Percentiles rank a stretch among this genome's conserved stretches.
Evolutionary conservation across 352 stramenopile species (phyloP).

Genomic region (Pythium dissimile): DNA sequence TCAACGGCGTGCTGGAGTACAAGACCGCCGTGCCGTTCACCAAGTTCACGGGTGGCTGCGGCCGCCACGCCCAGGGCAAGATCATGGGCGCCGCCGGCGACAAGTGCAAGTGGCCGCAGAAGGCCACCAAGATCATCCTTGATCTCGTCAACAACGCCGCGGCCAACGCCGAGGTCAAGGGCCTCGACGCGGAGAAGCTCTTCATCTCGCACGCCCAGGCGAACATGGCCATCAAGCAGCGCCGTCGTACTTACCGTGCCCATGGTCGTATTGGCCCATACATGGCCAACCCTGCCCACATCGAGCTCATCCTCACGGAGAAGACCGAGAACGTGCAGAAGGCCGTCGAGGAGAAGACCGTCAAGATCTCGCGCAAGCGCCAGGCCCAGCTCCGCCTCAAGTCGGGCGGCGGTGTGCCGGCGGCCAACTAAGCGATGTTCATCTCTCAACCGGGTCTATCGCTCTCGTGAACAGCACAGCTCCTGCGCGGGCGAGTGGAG

Average conservation of each 20-base stretch:
- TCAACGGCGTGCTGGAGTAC: slow-evolving; percentile 96
- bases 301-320: slow-evolving; percentile 99
- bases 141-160: slow-evolving; percentile 98
- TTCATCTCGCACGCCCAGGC: slow-evolving; percentile 97
- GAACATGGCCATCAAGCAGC: slow-evolving; percentile 97
- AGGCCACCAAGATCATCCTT: slow-evolving; percentile 98
- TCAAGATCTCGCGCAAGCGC: slow-evolving; percentile 87
- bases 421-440: slow-evolving; percentile 56
- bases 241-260: slow-evolving; percentile 98
- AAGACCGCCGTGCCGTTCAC: slow-evolving; percentile 99
- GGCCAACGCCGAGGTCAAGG: slow-evolving; percentile 98
- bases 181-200: slow-evolving; percentile 94
- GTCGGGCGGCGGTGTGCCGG: slow-evolving; percentile 79
- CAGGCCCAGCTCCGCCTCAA: slow-evolving; percentile 88
- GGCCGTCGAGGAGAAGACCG: slow-evolving; percentile 87
- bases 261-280: slow-evolving; percentile 98
- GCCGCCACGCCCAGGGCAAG: slow-evolving; percentile 97
- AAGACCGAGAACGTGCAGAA: slow-evolving; percentile 93
- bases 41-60: slow-evolving; percentile 98
- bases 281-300: slow-evolving; percentile 98
- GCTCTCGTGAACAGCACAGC: slow-evolving; percentile 21
- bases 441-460: neutral
- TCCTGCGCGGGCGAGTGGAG: slow-evolving; percentile 10
- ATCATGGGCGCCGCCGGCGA: slow-evolving; percentile 91
- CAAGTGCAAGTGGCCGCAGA: slow-evolving; percentile 99